These are phyloP conservation scores for Aspergillus melleus DNA, from an alignment of 2,329 filamentous ascomycete genomes.

Conservation along the genomic window DNA sequence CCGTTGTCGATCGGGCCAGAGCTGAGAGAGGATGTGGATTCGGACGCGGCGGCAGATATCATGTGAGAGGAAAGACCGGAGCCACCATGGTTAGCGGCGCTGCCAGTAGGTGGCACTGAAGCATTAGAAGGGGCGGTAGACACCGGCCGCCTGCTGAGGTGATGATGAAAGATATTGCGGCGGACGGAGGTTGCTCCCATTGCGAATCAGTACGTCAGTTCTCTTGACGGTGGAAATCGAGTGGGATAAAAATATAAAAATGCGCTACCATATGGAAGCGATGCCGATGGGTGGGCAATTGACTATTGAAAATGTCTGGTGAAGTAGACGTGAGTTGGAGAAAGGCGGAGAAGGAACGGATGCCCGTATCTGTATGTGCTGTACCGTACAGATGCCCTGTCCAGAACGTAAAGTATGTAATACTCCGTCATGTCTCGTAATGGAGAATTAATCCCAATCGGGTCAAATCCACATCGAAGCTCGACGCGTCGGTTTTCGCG, in stretches of 20 bases:
- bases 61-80: slow-evolving; percentile 27
- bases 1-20: slow-evolving; percentile 33
- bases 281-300: neutral
- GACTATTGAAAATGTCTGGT: neutral
- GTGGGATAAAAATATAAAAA: neutral
- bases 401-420: no score
- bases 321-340: no score
- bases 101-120: slow-evolving; percentile 9
- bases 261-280: neutral
- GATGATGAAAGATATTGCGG: slow-evolving; percentile 47
- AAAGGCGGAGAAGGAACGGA: neutral
- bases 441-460: neutral
- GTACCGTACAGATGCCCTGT: no score
- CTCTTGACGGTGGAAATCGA: neutral
- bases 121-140: slow-evolving; percentile 29
- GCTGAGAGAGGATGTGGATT: slow-evolving; percentile 22
- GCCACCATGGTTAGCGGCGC: slow-evolving; percentile 14
- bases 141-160: slow-evolving; percentile 44
- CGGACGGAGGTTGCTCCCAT: slow-evolving; percentile 41
- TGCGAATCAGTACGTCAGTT: neutral
- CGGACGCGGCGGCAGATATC: slow-evolving; percentile 21
- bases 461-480: neutral
- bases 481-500: neutral
- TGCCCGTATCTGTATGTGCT: neutral
- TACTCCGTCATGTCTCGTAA: neutral